Evolutionary conservation across 2,329 filamentous ascomycete species (phyloP).

Genomic region (Emergomyces africanus): DNA sequence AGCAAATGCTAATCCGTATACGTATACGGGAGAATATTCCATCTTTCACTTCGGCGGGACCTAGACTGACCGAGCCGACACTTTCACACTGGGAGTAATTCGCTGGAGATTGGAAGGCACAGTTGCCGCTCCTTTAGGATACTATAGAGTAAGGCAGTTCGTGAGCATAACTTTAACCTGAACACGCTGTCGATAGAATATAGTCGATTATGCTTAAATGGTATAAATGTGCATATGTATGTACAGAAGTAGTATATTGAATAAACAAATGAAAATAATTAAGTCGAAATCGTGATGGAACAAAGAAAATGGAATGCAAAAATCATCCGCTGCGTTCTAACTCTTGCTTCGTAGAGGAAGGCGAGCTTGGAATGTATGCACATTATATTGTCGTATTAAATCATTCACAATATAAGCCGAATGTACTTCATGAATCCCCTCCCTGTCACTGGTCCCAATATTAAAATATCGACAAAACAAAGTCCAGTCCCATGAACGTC

Average conservation of each 20-base stretch:
- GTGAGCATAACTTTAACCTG: too few relatives aligned
- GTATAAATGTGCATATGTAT: background rate
- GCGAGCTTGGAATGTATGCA: too few relatives aligned
- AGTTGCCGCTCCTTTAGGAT: too few relatives aligned
- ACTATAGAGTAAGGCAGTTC: too few relatives aligned
- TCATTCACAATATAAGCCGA: background rate
- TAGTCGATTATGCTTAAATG: background rate
- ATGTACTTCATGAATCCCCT: background rate
- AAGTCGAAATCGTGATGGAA: too few relatives aligned
- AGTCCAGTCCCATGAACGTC: background rate
- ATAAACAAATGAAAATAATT: background rate
- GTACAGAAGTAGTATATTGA: too few relatives aligned
- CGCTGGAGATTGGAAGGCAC: too few relatives aligned
- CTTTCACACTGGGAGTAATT: background rate
- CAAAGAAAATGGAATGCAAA: background rate
- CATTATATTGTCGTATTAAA: background rate
- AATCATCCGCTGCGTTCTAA: background rate
- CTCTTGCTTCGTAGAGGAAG: background rate
- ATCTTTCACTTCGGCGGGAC: background rate
- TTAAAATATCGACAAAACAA: too few relatives aligned
- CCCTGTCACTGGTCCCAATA: background rate
- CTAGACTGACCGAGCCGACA: background rate
- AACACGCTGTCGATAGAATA: background rate
- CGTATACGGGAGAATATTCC: background rate
- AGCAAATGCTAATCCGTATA: too few relatives aligned